Base-by-base conservation (phyloP, 306 rosid species). In the Prosopis cineraria region DNA sequence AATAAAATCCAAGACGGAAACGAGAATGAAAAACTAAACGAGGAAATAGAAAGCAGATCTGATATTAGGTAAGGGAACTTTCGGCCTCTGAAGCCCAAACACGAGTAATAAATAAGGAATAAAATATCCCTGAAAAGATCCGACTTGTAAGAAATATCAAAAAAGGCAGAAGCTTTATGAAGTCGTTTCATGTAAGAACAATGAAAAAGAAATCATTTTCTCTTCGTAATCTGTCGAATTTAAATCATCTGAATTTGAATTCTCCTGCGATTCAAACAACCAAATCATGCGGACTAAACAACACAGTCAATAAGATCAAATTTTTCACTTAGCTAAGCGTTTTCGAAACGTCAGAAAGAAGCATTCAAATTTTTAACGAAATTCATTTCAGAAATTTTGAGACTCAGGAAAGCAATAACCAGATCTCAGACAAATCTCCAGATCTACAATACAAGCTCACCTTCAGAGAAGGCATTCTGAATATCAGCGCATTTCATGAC, bases 381-480 rank as follows among this genome's bases (percentile, higher is more conserved):
- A 14, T 20, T 7, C 3, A 36, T 52, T 50, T 29, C n/a, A 12
- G 30, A 22, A 19, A 66, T 62, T 47, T 20, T 0, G 63, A n/a
- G 55, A 20, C 24, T 12, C 0, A 20, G 13, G 24, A 67, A 25
- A 11, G 16, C 13, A 39, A 44, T 13, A 52, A 68, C 66, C 62
- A 62, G 79, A 81, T 62, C 80, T 64, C 81, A 58, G 30, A 56
- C 19, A 39, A 30, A 76, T 37, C 36, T 22, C 36, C 74, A 68
- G 52, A 41, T 77, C 69, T 78, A 68, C 43, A 73, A 50, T 11
- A 3, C 4, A 43, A 3, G 3, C 53, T 79, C 80, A 91, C 96
- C 96, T 86, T 91, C 96, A 33, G 96, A 89, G 47, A 91, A 89
- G 7, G 96, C 96, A 43, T 3, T 87, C 85, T 91, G 96, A 60